These are phyloP conservation scores for Arxiozyma bovina DNA, from an alignment of 1,139 yeast species.

Conservation along the genomic window DNA sequence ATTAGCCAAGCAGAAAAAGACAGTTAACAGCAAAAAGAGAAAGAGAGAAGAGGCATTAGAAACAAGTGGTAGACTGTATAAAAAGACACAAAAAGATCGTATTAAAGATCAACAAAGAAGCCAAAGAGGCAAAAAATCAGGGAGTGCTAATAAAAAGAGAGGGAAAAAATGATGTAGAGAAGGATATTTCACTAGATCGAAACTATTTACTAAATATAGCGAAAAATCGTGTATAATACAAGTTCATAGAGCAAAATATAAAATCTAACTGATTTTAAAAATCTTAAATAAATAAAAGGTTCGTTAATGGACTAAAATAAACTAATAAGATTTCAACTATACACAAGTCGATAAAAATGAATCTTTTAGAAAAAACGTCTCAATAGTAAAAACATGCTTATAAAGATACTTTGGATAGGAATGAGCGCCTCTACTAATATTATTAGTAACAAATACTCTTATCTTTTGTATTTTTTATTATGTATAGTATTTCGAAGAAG, in stretches of 20 bases:
- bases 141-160: constrained; percentile 14
- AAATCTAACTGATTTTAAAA: too few relatives aligned
- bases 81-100: constrained; percentile 65
- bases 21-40: constrained; percentile 47
- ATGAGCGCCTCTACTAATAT: too few relatives aligned
- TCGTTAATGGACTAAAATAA: neutral
- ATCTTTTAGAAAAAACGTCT: too few relatives aligned
- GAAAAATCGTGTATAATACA: neutral
- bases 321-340: too few relatives aligned
- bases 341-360: too few relatives aligned
- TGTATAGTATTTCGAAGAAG: too few relatives aligned
- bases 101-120: constrained; percentile 39
- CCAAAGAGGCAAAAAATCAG: constrained; percentile 32
- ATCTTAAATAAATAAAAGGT: neutral
- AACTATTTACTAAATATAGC: neutral
- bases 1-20: constrained; percentile 39
- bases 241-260: neutral
- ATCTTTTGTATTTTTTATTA: too few relatives aligned
- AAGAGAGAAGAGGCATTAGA: constrained; percentile 47
- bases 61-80: constrained; percentile 44
- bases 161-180: too few relatives aligned
- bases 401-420: too few relatives aligned
- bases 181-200: neutral
- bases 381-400: too few relatives aligned
- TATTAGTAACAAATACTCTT: too few relatives aligned